A percentile compares a stretch with the other conserved stretches of the same genome.
phyloP scores from a whole-genome alignment of 2,329 filamentous ascomycete genomes.

The Shiraia bambusicola region DNA sequence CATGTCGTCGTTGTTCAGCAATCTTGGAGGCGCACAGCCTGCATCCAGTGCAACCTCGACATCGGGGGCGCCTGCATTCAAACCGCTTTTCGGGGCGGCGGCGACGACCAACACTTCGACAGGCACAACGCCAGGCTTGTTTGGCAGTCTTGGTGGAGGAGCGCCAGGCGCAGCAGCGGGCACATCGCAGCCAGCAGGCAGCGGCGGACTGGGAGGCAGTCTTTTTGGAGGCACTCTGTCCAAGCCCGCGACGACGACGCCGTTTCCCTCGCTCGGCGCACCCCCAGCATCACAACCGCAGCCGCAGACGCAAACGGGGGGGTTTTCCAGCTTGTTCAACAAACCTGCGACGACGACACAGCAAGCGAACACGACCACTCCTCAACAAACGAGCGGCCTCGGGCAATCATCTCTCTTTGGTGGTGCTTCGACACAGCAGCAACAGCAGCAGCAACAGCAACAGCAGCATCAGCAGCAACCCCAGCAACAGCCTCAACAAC shows the following conservation, averaged over 20 bases:
- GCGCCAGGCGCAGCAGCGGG: constrained; percentile 25
- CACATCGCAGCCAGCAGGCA: constrained; percentile 30
- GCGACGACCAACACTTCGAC: constrained; percentile 18
- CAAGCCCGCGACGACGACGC: constrained; percentile 39
- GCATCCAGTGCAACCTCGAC: constrained; percentile 28
- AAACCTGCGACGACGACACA: constrained; percentile 21
- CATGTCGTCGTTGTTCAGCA: constrained; percentile 40
- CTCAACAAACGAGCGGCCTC: constrained; percentile 32
- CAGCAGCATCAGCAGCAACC: constrained; percentile 17
- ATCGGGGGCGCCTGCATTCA: constrained; percentile 13
- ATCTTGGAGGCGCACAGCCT: constrained; percentile 32
- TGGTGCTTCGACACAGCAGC: constrained; percentile 28
- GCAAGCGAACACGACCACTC: constrained; percentile 31
- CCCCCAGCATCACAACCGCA: constrained; percentile 28
- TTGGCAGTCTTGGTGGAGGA: constrained; percentile 31
- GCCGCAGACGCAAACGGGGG: constrained; percentile 23
- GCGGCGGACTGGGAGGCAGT: constrained; percentile 34
- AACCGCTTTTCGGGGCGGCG: constrained; percentile 9
- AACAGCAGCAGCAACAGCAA: constrained; percentile 21
- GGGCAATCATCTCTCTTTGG: constrained; percentile 32
- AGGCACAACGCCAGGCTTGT: constrained; percentile 30
- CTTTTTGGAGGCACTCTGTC: constrained; percentile 36
- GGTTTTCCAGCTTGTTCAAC: constrained; percentile 23
- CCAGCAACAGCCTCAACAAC: constrained; percentile 18
- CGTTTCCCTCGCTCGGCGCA: constrained; percentile 26